Percentiles rank a stretch among this genome's conserved stretches.
Evolutionary conservation across 352 stramenopile genomes (phyloP).

Genomic region (Phytophthora uliginosa): DNA sequence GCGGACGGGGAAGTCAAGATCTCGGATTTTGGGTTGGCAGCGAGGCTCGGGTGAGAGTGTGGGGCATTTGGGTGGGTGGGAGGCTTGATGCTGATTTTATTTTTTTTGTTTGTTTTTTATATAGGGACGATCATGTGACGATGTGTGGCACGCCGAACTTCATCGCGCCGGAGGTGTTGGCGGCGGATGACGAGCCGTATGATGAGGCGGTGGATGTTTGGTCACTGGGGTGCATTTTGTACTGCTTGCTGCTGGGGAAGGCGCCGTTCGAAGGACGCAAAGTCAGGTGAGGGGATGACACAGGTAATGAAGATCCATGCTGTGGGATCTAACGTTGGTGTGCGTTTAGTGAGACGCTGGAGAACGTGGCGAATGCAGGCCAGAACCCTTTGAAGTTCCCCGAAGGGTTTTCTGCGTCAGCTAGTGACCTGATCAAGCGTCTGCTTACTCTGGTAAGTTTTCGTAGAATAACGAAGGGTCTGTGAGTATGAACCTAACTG

Average conservation of each 20-base stretch:
- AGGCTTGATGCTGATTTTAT: neutral
- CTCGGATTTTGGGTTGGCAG: slow-evolving; percentile 83
- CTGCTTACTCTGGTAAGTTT: slow-evolving; percentile 58
- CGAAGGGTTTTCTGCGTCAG: slow-evolving; percentile 61
- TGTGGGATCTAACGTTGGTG: neutral
- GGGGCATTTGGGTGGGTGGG: neutral
- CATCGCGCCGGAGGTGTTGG: slow-evolving; percentile 82
- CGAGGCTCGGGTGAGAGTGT: slow-evolving; percentile 50
- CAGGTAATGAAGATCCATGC: neutral
- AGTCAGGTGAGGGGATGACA: slow-evolving; percentile 55
- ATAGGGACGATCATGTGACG: slow-evolving; percentile 65
- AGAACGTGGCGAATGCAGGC: slow-evolving; percentile 72
- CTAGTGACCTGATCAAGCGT: slow-evolving; percentile 70
- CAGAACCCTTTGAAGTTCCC: slow-evolving; percentile 57
- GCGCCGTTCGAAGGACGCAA: slow-evolving; percentile 80
- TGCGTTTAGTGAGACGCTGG: slow-evolving; percentile 61
- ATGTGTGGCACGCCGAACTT: slow-evolving; percentile 90
- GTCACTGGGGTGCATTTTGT: slow-evolving; percentile 86
- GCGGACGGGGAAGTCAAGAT: slow-evolving; percentile 65
- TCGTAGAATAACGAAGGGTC: neutral
- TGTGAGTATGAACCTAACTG: neutral
- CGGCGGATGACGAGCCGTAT: slow-evolving; percentile 52
- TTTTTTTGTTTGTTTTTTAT: neutral
- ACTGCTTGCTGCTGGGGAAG: slow-evolving; percentile 71
- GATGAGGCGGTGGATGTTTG: slow-evolving; percentile 79